phyloP scores from a whole-genome alignment of 2,329 filamentous ascomycete species.

The Tolypocladium guangdongense region DNA sequence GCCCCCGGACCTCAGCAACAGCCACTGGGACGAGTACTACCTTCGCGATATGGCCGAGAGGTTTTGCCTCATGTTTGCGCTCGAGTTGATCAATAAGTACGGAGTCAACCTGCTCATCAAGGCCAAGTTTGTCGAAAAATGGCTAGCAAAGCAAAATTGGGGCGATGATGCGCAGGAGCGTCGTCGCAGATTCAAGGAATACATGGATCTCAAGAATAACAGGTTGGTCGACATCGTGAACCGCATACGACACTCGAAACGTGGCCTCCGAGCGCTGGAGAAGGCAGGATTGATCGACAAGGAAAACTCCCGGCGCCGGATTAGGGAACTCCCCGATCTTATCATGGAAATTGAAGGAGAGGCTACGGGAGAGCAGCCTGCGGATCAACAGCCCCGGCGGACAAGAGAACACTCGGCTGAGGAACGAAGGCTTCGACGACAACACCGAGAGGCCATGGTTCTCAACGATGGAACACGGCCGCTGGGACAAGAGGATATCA shows the following conservation, averaged over 20 bases:
- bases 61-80: conserved; percentile 46
- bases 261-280: conserved; percentile 40
- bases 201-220: conserved; percentile 39
- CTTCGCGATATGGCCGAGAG: conserved; percentile 52
- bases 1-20: conserved; percentile 41
- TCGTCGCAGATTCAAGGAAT: conserved; percentile 40
- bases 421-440: conserved; percentile 62
- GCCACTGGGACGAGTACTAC: conserved; percentile 51
- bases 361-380: conserved; percentile 9
- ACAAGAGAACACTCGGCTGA: conserved; percentile 44
- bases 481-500: conserved; percentile 65
- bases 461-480: conserved; percentile 75
- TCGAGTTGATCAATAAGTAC: conserved; percentile 48
- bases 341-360: conserved; percentile 22
- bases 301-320: conserved; percentile 16
- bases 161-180: conserved; percentile 43
- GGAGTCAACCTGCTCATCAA: conserved; percentile 46
- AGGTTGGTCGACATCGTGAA: conserved; percentile 40
- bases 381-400: conserved; percentile 18
- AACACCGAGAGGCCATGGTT: conserved; percentile 81
- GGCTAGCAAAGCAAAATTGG: conserved; percentile 65
- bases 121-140: conserved; percentile 58
- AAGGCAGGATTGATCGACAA: conserved; percentile 36
- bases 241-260: conserved; percentile 34
- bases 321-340: conserved; percentile 19